Evolutionary conservation across 441 rosid genomes (phyloP).

Genomic region (Pelargonium citronellum): DNA sequence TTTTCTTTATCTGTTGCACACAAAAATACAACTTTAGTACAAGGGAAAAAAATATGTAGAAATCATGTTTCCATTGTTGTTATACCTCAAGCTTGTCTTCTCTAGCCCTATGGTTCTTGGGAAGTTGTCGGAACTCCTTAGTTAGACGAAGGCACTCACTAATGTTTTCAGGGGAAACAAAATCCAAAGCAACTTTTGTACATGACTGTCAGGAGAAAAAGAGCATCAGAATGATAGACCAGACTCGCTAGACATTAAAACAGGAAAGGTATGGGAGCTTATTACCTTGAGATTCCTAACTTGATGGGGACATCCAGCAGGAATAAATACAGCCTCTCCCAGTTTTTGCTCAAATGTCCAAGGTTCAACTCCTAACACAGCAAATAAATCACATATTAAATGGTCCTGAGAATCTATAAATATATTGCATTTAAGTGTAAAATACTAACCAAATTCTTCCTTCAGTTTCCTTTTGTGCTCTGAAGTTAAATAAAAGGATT

Average conservation of each 20-base stretch:
- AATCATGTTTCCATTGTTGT: not conserved
- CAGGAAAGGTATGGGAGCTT: no score
- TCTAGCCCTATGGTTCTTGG: constrained; percentile 62
- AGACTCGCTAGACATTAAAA: no score
- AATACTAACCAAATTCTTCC: constrained; percentile 61
- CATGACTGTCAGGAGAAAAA: constrained; percentile 40
- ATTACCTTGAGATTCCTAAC: constrained; percentile 76
- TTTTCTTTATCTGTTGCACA: constrained; percentile 63
- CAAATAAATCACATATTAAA: not conserved
- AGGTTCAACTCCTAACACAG: constrained; percentile 60
- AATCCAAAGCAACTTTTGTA: constrained; percentile 84
- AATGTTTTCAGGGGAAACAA: constrained; percentile 85
- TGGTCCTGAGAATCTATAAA: not conserved
- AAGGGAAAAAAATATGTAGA: not conserved
- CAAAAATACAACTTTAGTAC: not conserved
- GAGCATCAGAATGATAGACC: no score
- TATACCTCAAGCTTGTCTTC: constrained; percentile 92
- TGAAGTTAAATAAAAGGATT: constrained; percentile 53
- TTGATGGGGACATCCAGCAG: constrained; percentile 97
- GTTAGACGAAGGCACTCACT: constrained; percentile 65
- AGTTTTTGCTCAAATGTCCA: constrained; percentile 81
- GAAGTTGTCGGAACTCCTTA: constrained; percentile 78
- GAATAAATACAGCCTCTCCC: constrained; percentile 94
- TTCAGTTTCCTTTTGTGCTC: constrained; percentile 76
- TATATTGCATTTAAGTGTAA: not conserved